phyloP scores from a whole-genome alignment of 75 land plant species.

The Pinus taeda region DNA sequence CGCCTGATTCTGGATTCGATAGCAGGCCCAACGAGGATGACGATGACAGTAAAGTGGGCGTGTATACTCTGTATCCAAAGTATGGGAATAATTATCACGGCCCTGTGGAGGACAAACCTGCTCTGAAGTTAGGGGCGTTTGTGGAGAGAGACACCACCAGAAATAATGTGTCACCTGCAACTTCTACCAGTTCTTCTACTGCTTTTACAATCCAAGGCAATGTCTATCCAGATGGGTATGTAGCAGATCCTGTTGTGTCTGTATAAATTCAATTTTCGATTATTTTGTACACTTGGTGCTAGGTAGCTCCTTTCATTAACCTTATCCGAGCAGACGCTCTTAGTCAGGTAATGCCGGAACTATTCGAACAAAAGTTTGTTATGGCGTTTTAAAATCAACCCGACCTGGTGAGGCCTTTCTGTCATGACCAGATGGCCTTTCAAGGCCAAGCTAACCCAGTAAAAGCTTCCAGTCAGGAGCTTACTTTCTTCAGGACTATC shows the following conservation, averaged over 20 bases:
- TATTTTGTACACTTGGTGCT: too few relatives aligned
- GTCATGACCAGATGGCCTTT: too few relatives aligned
- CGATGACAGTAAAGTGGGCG: slow-evolving; percentile 8
- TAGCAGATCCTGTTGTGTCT: not conserved
- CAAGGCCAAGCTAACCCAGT: too few relatives aligned
- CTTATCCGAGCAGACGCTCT: too few relatives aligned
- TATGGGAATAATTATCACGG: not conserved
- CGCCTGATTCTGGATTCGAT: not conserved
- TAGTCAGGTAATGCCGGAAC: too few relatives aligned
- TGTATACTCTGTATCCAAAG: slow-evolving; percentile 41
- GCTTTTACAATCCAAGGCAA: slow-evolving; percentile 56
- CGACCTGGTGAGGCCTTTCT: too few relatives aligned
- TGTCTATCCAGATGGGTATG: slow-evolving; percentile 87
- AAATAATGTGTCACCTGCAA: not conserved
- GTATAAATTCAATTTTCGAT: not conserved
- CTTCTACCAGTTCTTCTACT: slow-evolving; percentile 19
- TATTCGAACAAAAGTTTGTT: too few relatives aligned
- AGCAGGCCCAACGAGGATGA: not conserved
- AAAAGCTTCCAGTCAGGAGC: too few relatives aligned
- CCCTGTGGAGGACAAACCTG: slow-evolving; percentile 23
- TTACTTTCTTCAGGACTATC: too few relatives aligned
- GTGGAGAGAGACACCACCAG: slow-evolving; percentile 4
- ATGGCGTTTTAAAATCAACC: too few relatives aligned
- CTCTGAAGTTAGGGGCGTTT: slow-evolving; percentile 9
- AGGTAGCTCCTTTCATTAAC: too few relatives aligned